These are phyloP conservation scores for Fusarium sp. DNA, from an alignment of 2,329 filamentous ascomycete genomes.

Conservation along the genomic window DNA sequence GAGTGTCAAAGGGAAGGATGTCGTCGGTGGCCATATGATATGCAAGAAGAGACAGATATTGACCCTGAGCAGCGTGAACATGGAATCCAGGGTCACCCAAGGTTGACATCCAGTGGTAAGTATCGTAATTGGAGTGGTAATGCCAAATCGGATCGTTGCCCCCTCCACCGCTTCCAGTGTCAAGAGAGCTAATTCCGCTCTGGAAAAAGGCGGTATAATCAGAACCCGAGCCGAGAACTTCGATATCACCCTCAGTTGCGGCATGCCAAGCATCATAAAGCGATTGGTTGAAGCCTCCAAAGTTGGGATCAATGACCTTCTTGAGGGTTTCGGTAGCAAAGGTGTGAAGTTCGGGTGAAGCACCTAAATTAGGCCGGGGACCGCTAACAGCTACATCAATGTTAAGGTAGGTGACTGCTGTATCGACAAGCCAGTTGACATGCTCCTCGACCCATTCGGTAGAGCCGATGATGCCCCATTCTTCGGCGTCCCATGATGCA, in stretches of 20 bases:
- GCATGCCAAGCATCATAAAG: constrained; percentile 59
- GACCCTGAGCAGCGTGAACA: constrained; percentile 71
- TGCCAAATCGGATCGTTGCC: constrained; percentile 72
- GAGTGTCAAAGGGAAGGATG: constrained; percentile 57
- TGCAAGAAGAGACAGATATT: constrained; percentile 57
- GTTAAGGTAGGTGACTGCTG: constrained; percentile 83
- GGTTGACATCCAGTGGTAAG: constrained; percentile 84
- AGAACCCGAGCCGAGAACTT: constrained; percentile 73
- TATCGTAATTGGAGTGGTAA: constrained; percentile 89
- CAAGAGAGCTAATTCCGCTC: constrained; percentile 61
- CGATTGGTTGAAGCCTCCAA: constrained; percentile 62
- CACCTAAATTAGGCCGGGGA: constrained; percentile 66
- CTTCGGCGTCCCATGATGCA: constrained; percentile 78
- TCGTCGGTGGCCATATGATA: constrained; percentile 57
- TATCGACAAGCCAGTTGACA: constrained; percentile 78
- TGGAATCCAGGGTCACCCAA: constrained; percentile 77
- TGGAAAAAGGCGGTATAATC: constrained; percentile 78
- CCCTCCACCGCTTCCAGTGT: constrained; percentile 66
- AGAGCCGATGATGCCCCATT: constrained; percentile 84
- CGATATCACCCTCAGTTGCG: constrained; percentile 54
- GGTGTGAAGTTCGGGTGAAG: constrained; percentile 76
- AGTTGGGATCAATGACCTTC: constrained; percentile 70
- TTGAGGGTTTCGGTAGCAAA: constrained; percentile 73
- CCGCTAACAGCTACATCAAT: constrained; percentile 78
- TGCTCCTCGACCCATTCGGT: constrained; percentile 92